Percentiles rank a stretch among this genome's conserved stretches.
Conservation (phyloP, 176 grass and related monocot species). For the Puccinellia tenuiflora region DNA sequence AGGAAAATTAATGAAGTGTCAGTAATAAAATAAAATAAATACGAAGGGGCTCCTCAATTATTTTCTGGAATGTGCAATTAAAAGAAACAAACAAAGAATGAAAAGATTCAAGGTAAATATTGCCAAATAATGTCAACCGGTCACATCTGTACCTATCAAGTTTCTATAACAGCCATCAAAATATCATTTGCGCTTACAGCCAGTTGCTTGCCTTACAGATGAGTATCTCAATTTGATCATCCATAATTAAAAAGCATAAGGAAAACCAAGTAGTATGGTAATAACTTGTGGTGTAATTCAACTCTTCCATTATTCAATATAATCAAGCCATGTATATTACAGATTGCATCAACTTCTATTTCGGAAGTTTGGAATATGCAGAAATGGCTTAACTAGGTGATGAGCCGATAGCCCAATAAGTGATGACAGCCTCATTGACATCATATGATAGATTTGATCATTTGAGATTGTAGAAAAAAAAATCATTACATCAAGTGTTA, state of each 20-base stretch:
- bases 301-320: neutral
- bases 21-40: neutral
- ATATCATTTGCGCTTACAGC: neutral
- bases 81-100: conserved; percentile 5
- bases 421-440: neutral
- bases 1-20: conserved; percentile 7
- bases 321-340: neutral
- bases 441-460: neutral
- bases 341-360: neutral
- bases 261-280: neutral
- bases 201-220: neutral
- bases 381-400: neutral
- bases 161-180: neutral
- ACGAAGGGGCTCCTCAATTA: neutral
- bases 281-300: neutral
- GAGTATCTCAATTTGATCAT: conserved; percentile 4
- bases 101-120: neutral
- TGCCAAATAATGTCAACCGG: neutral
- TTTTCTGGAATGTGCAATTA: neutral
- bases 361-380: neutral
- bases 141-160: neutral
- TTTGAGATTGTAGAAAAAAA: neutral
- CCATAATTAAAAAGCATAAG: conserved; percentile 3
- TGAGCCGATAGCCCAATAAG: neutral
- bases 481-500: neutral